Percentiles rank a stretch among this genome's conserved stretches.
Conservation (phyloP, 2,329 filamentous ascomycete species). For the Orbilia quercus region DNA sequence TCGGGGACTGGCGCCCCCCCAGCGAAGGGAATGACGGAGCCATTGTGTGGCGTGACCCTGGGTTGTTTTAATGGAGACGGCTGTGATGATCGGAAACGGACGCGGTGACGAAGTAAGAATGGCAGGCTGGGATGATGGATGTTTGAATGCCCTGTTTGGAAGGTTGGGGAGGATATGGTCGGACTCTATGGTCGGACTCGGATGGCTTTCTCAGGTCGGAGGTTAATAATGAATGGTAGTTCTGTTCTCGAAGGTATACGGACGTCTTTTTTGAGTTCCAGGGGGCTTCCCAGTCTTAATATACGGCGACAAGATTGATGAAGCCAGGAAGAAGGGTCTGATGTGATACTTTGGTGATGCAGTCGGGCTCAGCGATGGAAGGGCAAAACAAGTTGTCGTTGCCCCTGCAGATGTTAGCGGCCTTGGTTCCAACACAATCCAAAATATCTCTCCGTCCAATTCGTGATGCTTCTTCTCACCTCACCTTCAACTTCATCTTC, state of each 20-base stretch:
- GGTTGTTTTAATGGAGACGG: conserved; percentile 1
- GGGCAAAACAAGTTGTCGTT: not conserved
- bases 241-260: conserved; percentile 18
- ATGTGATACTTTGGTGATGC: conserved; percentile 30
- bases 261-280: conserved; percentile 13
- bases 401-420: not conserved
- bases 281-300: conserved; percentile 19
- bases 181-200: conserved; percentile 1
- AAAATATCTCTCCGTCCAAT: conserved; percentile 6
- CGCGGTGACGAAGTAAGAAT: no score
- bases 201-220: conserved; percentile 12
- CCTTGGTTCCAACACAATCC: conserved; percentile 3
- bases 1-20: conserved; percentile 47
- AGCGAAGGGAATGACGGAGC: conserved; percentile 50
- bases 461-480: not conserved
- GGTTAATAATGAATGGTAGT: not conserved
- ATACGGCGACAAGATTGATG: not conserved
- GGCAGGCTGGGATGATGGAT: conserved; percentile 4
- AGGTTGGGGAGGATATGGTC: conserved; percentile 19
- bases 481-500: not conserved
- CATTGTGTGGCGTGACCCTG: conserved; percentile 44
- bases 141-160: conserved; percentile 34
- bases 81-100: conserved; percentile 1
- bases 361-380: conserved; percentile 1
- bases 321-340: not conserved